phyloP scores from a whole-genome alignment of 192 early-diverging fungal species.

The Gamsiella multidivaricata region DNA sequence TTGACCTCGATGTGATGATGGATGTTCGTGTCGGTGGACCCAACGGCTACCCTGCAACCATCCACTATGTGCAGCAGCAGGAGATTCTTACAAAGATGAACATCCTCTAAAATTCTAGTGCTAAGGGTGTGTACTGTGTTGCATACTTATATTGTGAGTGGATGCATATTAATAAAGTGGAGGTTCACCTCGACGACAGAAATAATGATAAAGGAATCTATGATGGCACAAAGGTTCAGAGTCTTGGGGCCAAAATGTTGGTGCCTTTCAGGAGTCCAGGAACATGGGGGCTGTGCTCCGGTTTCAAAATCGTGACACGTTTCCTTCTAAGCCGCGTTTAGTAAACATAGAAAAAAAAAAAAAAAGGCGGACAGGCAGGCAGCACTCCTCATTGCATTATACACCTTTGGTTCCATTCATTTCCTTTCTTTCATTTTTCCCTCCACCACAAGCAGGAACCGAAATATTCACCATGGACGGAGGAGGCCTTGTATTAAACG shows the following conservation, averaged over 20 bases:
- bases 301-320: too few species aligned
- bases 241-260: too few species aligned
- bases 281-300: too few species aligned
- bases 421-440: neutral
- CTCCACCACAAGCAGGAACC: neutral
- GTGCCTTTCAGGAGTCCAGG: too few species aligned
- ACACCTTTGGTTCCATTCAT: neutral
- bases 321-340: too few species aligned
- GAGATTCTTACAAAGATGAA: conserved; percentile 42
- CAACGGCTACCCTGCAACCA: conserved; percentile 44
- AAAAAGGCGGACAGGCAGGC: neutral
- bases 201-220: too few species aligned
- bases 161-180: too few species aligned
- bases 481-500: conserved; percentile 49
- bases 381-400: neutral
- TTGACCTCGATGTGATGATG: conserved; percentile 42
- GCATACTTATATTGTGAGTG: too few species aligned
- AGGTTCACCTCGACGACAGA: too few species aligned
- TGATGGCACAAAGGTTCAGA: too few species aligned
- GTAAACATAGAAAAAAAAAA: neutral
- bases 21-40: conserved; percentile 35
- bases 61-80: conserved; percentile 41
- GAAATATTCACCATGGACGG: conserved; percentile 27
- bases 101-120: conserved; percentile 5
- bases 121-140: too few species aligned